phyloP scores from a whole-genome alignment of 768 basidiomycete species.

The Lentinula sp. region DNA sequence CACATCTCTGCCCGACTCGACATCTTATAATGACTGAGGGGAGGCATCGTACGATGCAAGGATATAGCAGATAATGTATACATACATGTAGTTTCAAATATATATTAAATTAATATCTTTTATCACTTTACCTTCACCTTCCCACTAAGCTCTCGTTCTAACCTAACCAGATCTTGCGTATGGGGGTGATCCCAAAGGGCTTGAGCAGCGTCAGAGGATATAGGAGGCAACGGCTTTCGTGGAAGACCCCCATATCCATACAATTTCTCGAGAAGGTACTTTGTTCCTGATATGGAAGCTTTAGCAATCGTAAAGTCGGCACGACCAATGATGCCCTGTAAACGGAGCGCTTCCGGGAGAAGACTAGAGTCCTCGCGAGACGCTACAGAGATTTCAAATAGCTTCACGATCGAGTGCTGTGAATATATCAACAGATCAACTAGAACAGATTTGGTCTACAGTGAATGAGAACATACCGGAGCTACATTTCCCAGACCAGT shows the following conservation, averaged over 20 bases:
- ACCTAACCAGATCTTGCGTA: conserved; percentile 56
- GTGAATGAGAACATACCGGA: conserved; percentile 41
- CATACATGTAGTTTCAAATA: not conserved
- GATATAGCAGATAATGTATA: not conserved
- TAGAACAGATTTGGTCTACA: not conserved
- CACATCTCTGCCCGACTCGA: too few relatives aligned
- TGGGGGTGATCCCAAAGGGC: conserved; percentile 71
- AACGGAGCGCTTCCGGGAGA: conserved; percentile 60
- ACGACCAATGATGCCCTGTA: conserved; percentile 78
- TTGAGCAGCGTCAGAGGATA: conserved; percentile 46
- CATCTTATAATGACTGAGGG: too few relatives aligned
- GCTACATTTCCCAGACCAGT: conserved; percentile 84
- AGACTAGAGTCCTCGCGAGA: conserved; percentile 48
- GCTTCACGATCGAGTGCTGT: conserved; percentile 51
- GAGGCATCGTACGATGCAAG: not conserved
- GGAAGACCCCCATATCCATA: conserved; percentile 79
- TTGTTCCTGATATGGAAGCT: conserved; percentile 77
- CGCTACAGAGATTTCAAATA: conserved; percentile 58
- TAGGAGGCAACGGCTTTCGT: conserved; percentile 72
- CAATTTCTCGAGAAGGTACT: conserved; percentile 66
- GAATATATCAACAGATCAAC: not conserved
- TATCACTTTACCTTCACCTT: conserved; percentile 17
- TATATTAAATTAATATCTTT: not conserved
- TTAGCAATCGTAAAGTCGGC: conserved; percentile 80
- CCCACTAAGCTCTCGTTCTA: conserved; percentile 54